Evolutionary conservation across 176 grass and related monocot species (phyloP), one percentile per base, ranked within the genome.

Genomic region (Cenchrus purpureus): DNA sequence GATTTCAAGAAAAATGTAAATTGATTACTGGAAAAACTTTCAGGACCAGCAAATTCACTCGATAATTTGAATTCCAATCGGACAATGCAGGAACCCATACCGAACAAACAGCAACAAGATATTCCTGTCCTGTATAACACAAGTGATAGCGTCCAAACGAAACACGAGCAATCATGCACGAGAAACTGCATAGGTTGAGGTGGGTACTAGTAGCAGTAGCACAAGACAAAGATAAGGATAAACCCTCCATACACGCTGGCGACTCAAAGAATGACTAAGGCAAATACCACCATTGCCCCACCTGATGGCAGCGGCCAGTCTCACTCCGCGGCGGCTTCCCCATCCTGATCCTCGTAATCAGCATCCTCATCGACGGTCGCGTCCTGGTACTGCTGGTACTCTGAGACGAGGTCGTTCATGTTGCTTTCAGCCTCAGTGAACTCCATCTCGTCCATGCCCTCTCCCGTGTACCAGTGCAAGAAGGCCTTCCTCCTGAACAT

Each of bases 401-500:
- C 88, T 1, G 88, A 90, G 58, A 90, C 88, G 0, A 90, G 88
- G 29, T 86, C 83, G 19, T 90, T 90, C 88, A 90, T 90, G 88
- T 90, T 90, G 79, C 88, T 86, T 79, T 90, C 88, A 0, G 93
- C 90, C 86, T 95, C 90, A 0, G 93, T 92, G 73, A 95, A 95
- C 77, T 95, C 91, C 93, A 95, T 95, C 88, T 95, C 90, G 14
- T 89, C 88, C 87, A 89, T 90, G 31, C 85, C 91, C 86, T 88
- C 79, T 49, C 81, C 43, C 0, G 84, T 89, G 80, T 98, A 98
- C 95, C 92, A 98, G 5, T 95, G 95, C 83, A 98, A 85, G 87
- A 98, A 93, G 45, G 95, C 95, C 86, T 97, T 97, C 80, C 94
- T 83, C 71, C 94, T 85, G 80, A 97, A 94, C 94, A 97, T 97